These are phyloP conservation scores for Pilaira anomala DNA, from an alignment of 192 early-diverging fungal species.

Conservation along the genomic window DNA sequence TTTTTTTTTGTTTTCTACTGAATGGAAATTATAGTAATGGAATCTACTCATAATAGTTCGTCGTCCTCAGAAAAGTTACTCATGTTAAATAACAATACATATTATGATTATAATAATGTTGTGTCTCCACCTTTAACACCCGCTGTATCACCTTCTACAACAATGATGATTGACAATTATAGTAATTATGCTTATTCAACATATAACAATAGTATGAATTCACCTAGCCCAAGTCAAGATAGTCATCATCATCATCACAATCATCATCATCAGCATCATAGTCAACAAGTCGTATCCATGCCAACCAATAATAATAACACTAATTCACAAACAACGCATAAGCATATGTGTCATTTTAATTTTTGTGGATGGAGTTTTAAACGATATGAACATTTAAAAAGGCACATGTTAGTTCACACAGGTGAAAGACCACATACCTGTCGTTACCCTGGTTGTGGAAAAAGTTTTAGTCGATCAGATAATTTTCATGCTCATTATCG, in stretches of 20 bases:
- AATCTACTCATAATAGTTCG: too few species aligned
- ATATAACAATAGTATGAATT: not conserved
- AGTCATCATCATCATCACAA: too few species aligned
- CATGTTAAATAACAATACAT: not conserved
- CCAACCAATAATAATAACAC: not conserved
- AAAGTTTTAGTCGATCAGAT: constrained; percentile 77
- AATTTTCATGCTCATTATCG: constrained; percentile 76
- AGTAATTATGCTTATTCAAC: not conserved
- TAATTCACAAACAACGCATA: constrained; percentile 24
- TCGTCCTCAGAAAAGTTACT: too few species aligned
- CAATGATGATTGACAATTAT: not conserved
- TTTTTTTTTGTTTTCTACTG: too few species aligned
- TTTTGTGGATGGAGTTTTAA: constrained; percentile 65
- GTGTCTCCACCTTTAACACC: constrained; percentile 24
- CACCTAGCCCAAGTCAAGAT: not conserved
- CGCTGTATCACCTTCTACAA: constrained; percentile 9
- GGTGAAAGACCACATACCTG: constrained; percentile 70
- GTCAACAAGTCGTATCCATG: not conserved
- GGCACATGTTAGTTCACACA: constrained; percentile 76
- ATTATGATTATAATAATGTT: not conserved
- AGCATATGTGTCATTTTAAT: constrained; percentile 42
- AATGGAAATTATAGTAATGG: too few species aligned
- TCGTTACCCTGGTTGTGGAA: constrained; percentile 67
- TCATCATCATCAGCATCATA: not conserved
- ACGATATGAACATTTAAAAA: constrained; percentile 77